phyloP scores from a whole-genome alignment of 331 rosid species.

The Arachis monticola region DNA sequence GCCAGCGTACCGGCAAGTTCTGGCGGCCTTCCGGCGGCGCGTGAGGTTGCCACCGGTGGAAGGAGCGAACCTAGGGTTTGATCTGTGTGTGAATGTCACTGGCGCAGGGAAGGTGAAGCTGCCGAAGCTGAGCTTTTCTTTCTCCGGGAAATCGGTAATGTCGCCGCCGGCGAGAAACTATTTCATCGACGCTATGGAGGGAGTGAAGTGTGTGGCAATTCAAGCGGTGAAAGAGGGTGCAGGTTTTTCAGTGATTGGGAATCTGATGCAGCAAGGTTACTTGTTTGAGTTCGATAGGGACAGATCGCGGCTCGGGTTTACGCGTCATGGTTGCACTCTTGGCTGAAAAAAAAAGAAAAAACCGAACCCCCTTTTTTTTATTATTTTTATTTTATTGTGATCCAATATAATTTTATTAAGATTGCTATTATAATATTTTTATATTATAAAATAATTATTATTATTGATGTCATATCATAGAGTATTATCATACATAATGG shows the following conservation, averaged over 20 bases:
- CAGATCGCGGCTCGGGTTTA: slow-evolving; percentile 66
- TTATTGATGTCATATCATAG: no score
- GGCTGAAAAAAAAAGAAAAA: slow-evolving; percentile 39
- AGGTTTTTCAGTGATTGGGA: slow-evolving; percentile 78
- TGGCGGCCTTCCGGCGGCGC: slow-evolving; percentile 52
- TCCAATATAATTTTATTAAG: no score
- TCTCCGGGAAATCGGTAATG: slow-evolving; percentile 50
- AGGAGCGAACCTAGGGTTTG: slow-evolving; percentile 49
- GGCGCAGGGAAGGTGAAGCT: slow-evolving; percentile 43
- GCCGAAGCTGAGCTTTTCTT: slow-evolving; percentile 59
- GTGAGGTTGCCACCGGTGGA: slow-evolving; percentile 34
- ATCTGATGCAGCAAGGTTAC: slow-evolving; percentile 85
- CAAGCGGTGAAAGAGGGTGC: slow-evolving; percentile 57
- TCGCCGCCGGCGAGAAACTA: slow-evolving; percentile 73
- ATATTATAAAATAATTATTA: no score
- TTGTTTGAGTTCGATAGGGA: slow-evolving; percentile 74
- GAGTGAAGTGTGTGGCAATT: slow-evolving; percentile 66
- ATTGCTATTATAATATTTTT: no score
- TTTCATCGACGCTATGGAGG: slow-evolving; percentile 59
- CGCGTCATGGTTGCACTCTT: slow-evolving; percentile 76
- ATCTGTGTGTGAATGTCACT: slow-evolving; percentile 69
- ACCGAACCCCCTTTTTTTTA: no score
- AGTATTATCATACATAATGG: no score
- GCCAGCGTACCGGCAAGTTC: slow-evolving; percentile 55
- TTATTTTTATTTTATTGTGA: no score